Base-by-base conservation (phyloP, 371 early-diverging fungal genomes). In the Mucor racemosus region DNA sequence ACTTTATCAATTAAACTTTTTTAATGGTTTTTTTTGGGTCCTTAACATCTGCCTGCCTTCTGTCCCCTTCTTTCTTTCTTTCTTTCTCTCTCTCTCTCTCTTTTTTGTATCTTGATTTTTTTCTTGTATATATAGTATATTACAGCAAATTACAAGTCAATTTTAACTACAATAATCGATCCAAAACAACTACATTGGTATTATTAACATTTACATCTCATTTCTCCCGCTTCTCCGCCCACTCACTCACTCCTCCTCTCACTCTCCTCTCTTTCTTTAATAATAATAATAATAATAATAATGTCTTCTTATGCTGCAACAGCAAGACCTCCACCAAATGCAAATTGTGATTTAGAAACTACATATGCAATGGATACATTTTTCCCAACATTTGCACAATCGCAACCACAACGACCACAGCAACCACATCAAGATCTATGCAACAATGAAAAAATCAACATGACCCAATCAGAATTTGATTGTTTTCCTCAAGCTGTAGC, bases 1-100 rank as follows among this genome's bases (percentile, higher is more conserved):
- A 58, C 58, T 62, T 66, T 62, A 62, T 66, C 53, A 62, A 62
- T 58, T 66, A 60, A 68, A 58, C 62, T 39, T 60, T 54, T 62
- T 58, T 62, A 62, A 65, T 66, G 62, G 50, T 50, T 50, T 50
- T 50, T 44, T 50, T 50, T 50, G 50, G 50, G 50, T 50, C 26
- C 50, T 50, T 50, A 50, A 50, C 50, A 50, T 50, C 26, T 50
- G 50, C 50, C 50, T 50, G 50, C 53, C 54, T 21, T 66, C 57
- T 61, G n/a, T 60, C 31, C 55, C 36, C 38, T 33, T 64, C 31
- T 58, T 36, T 50, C n/a, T 38, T 60, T 42, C 36, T 55, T 39
- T 38, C 50, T 54, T 19, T 55, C 40, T 48, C 48, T 58, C 41
- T 31, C n/a, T n/a, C n/a, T n/a, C n/a, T n/a, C n/a, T n/a, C n/a